phyloP scores from a whole-genome alignment of 2,329 filamentous ascomycete genomes.

The Calonectria crousiana region DNA sequence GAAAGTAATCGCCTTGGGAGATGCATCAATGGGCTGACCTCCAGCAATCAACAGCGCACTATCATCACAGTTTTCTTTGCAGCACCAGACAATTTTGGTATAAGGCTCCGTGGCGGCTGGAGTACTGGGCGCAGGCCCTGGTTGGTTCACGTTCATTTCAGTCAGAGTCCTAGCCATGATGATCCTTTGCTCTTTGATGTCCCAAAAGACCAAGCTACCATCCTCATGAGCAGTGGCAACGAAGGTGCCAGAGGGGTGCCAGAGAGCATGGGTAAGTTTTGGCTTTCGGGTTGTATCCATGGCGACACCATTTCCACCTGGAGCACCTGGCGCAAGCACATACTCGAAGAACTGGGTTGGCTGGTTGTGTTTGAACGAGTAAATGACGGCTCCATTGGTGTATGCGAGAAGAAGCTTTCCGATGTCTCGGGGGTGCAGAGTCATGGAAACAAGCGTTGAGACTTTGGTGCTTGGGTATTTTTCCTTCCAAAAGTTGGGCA shows the following conservation, averaged over 20 bases:
- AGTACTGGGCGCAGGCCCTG: slow-evolving; percentile 63
- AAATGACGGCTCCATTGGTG: slow-evolving; percentile 86
- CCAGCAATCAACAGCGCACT: slow-evolving; percentile 90
- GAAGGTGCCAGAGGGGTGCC: slow-evolving; percentile 96
- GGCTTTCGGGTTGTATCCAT: slow-evolving; percentile 76
- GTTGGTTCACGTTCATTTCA: slow-evolving; percentile 79
- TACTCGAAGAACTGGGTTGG: slow-evolving; percentile 86
- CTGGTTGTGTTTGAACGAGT: slow-evolving; percentile 93
- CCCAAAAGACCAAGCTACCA: slow-evolving; percentile 93
- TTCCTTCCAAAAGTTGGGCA: slow-evolving; percentile 89
- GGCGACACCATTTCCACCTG: slow-evolving; percentile 79
- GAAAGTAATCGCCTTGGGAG: slow-evolving; percentile 84
- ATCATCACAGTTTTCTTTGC: slow-evolving; percentile 92
- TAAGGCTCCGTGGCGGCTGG: slow-evolving; percentile 79
- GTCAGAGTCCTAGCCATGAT: slow-evolving; percentile 86
- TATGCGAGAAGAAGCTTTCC: slow-evolving; percentile 95
- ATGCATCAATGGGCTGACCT: slow-evolving; percentile 75
- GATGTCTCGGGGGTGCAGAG: slow-evolving; percentile 91
- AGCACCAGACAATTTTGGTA: slow-evolving; percentile 89
- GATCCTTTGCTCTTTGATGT: slow-evolving; percentile 87
- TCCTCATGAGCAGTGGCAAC: slow-evolving; percentile 90
- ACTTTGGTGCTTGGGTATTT: slow-evolving; percentile 74
- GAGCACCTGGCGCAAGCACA: slow-evolving; percentile 82
- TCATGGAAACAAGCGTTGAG: slow-evolving; percentile 77
- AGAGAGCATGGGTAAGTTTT: slow-evolving; percentile 83